These are phyloP conservation scores for Penicillium sp. DNA, from an alignment of 2,329 filamentous ascomycete species.

Conservation along the genomic window DNA sequence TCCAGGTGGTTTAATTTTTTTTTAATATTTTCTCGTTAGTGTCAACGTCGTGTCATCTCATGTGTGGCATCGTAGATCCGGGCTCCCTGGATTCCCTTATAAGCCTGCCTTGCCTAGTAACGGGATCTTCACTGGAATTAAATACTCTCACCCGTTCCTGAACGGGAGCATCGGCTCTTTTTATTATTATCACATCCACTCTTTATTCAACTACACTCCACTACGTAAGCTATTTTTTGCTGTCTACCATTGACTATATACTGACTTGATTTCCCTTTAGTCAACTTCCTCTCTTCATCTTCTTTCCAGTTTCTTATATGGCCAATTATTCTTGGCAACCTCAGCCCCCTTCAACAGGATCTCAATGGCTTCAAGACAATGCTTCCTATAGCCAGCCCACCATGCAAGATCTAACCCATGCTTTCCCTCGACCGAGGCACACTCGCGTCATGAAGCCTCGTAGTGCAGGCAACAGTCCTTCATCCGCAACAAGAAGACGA, in stretches of 20 bases:
- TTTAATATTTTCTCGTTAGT: slow-evolving; percentile 32
- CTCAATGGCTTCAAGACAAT: slow-evolving; percentile 27
- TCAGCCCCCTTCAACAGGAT: slow-evolving; percentile 24
- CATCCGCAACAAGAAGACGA: slow-evolving; percentile 48
- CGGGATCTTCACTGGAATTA: slow-evolving; percentile 14
- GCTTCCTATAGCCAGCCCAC: slow-evolving; percentile 21
- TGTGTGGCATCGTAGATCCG: slow-evolving; percentile 38
- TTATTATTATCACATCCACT: neutral
- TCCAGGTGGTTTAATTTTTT: slow-evolving; percentile 14
- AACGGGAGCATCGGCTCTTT: slow-evolving; percentile 8
- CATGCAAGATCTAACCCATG: slow-evolving; percentile 44
- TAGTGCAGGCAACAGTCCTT: slow-evolving; percentile 68
- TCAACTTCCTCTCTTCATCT: neutral
- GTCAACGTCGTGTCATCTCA: slow-evolving; percentile 42
- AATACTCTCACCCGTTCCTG: slow-evolving; percentile 12
- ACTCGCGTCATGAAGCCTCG: slow-evolving; percentile 60
- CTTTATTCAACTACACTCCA: neutral
- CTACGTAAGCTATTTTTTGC: slow-evolving; percentile 7
- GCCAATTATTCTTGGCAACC: slow-evolving; percentile 30
- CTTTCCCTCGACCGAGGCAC: slow-evolving; percentile 52
- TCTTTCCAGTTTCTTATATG: slow-evolving; percentile 25
- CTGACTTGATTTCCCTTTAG: slow-evolving; percentile 11
- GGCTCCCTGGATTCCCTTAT: slow-evolving; percentile 30
- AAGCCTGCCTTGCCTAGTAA: slow-evolving; percentile 11
- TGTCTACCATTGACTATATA: slow-evolving; percentile 7